Base-by-base conservation (phyloP, 2,329 filamentous ascomycete species). In the Sclerotinia trifoliorum region DNA sequence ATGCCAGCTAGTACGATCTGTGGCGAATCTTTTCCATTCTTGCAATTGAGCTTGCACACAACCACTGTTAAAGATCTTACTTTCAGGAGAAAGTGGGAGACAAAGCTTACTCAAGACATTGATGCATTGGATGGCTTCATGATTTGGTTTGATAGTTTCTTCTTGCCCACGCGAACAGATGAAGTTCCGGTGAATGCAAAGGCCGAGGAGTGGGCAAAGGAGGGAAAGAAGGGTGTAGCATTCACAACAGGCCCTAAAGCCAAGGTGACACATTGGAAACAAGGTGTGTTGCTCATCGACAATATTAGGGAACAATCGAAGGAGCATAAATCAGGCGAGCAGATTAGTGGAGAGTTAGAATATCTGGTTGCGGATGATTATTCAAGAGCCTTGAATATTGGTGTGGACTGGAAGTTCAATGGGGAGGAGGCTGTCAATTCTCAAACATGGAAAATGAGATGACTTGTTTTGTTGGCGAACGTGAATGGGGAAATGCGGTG, bases 131-230 rank as follows among this genome's bases (percentile, higher is more conserved):
- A 97, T 76, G 94, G 92, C 5, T 96, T 93, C 78, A 84, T 93
- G 19, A 85, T 97, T 73, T 97, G 94, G 92, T 97, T 97, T 77
- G 94, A 98, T 78, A 94, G 90, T 32, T 95, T 95, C 82, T 97
- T 97, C 80, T 86, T 90, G 72, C 87, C 88, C 13, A 85, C 85
- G 0, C 81, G 84, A 48, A 80, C 83, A 48, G 78, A 80, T 62
- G 74, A 76, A 39, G 77, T 86, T 58, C 81, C 81, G 11, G 80
- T 83, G 42, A 79, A 84, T 70, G 81, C 82, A n/a, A 86, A 87
- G 63, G 86, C 88, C 0, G 82, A 88, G 67, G 82, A 85, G 5
- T 93, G 90, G 86, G 79, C 78, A 32, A 84, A 85, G 71, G 75
- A 79, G 32, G 81, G 82, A 44, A 86, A 79, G 48, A 83, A 89